Evolutionary conservation across 2,329 filamentous ascomycete species (phyloP).

Genomic region (Hypoxylon sp.): DNA sequence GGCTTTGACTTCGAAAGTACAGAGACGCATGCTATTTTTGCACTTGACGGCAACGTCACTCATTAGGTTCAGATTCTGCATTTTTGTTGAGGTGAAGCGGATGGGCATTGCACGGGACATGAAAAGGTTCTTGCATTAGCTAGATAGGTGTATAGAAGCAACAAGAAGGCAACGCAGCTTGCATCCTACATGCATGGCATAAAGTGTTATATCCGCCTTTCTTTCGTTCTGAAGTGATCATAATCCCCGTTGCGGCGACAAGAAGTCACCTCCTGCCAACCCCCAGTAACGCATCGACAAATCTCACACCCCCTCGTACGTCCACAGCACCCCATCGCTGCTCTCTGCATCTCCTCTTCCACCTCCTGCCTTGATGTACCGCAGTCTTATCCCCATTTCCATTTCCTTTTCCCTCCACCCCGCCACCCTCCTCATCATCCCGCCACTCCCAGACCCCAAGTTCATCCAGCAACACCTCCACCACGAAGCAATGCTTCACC

Average conservation of each 20-base stretch:
- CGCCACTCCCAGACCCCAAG: conserved; percentile 54
- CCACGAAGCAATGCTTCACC: conserved; percentile 51
- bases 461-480: conserved; percentile 63
- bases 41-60: no score
- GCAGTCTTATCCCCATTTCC: conserved; percentile 7
- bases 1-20: background rate
- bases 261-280: conserved; percentile 5
- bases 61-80: no score
- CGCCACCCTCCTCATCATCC: background rate
- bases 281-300: conserved; percentile 52
- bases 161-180: background rate
- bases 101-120: background rate
- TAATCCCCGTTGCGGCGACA: conserved; percentile 15
- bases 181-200: no score
- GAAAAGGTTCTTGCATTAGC: background rate
- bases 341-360: conserved; percentile 52
- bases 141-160: background rate
- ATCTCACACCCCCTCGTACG: conserved; percentile 48
- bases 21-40: background rate
- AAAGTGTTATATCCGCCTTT: no score
- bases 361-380: conserved; percentile 29
- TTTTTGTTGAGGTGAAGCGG: no score
- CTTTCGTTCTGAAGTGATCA: conserved; percentile 10
- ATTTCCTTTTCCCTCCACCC: conserved; percentile 16
- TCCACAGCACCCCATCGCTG: conserved; percentile 63